These are phyloP conservation scores for Rostrohypoxylon terebratum DNA, from an alignment of 495 filamentous ascomycete genomes.

Conservation along the genomic window DNA sequence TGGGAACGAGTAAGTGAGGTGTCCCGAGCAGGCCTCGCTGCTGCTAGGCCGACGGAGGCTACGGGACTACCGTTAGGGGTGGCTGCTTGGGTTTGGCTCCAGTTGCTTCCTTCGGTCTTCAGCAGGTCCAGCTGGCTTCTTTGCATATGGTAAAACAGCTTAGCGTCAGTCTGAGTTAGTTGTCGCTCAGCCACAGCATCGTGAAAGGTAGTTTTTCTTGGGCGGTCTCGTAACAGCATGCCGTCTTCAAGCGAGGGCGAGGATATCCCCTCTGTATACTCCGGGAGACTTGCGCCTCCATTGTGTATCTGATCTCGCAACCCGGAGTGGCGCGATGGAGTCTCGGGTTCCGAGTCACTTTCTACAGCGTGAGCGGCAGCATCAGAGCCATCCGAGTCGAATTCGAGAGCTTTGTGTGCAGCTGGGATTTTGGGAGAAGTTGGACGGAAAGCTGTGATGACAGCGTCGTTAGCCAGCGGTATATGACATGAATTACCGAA, in stretches of 20 bases:
- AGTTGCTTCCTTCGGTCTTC: constrained; percentile 59
- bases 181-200: constrained; percentile 90
- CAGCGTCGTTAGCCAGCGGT: constrained; percentile 38
- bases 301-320: constrained; percentile 9
- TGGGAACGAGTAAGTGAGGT: constrained; percentile 23
- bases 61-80: constrained; percentile 65
- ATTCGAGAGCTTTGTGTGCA: constrained; percentile 44
- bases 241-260: constrained; percentile 58
- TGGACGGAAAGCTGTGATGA: constrained; percentile 38
- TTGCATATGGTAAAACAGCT: constrained; percentile 83
- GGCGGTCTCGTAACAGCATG: constrained; percentile 78
- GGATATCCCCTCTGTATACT: constrained; percentile 21
- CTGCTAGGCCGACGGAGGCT: constrained; percentile 32
- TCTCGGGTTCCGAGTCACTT: constrained; percentile 39
- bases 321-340: constrained; percentile 1
- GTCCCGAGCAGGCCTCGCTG: constrained; percentile 26
- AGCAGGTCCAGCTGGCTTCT: constrained; percentile 76
- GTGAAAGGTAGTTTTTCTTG: constrained; percentile 83
- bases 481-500: neutral
- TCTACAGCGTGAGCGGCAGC: constrained; percentile 35
- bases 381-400: constrained; percentile 47
- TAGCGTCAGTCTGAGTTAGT: constrained; percentile 90
- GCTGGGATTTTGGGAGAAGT: constrained; percentile 39
- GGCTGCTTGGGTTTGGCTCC: constrained; percentile 57
- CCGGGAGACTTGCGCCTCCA: constrained; percentile 1